Percentiles rank a stretch among this genome's conserved stretches.
Conservation (phyloP, 2,329 filamentous ascomycete species). For the Phaeomoniella chlamydospora region DNA sequence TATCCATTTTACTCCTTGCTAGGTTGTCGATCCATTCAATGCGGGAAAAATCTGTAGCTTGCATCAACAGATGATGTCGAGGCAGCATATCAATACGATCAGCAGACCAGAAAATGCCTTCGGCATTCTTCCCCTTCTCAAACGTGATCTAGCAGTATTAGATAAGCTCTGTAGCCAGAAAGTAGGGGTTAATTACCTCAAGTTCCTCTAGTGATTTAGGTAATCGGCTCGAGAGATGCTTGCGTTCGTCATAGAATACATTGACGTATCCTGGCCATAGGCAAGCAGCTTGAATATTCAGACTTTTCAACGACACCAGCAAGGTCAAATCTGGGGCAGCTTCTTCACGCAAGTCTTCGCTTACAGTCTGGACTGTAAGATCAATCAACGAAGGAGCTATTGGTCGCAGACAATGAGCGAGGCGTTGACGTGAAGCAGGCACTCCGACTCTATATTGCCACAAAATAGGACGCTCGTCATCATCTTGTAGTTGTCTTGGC, state of each 20-base stretch:
- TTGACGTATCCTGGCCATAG: not conserved
- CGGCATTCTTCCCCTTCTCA: not conserved
- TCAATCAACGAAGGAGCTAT: not conserved
- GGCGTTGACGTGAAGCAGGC: not conserved
- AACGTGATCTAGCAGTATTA: not conserved
- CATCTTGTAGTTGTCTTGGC: not conserved
- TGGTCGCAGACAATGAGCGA: not conserved
- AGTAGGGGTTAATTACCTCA: too few species aligned
- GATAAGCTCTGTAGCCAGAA: not conserved
- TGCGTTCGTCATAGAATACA: not conserved
- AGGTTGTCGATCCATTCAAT: not conserved
- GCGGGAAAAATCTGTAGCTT: not conserved
- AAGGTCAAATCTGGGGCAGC: not conserved
- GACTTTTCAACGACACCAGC: not conserved
- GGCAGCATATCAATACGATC: not conserved
- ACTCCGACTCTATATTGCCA: not conserved
- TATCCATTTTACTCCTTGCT: not conserved
- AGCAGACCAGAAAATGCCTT: not conserved
- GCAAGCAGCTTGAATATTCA: not conserved
- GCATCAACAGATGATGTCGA: not conserved
- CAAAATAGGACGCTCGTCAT: not conserved
- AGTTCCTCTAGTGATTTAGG: not conserved
- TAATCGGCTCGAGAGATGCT: not conserved
- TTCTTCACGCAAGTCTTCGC: not conserved
- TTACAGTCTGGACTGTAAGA: not conserved